phyloP scores from a whole-genome alignment of 768 basidiomycete genomes.

The Amanita exitialis region DNA sequence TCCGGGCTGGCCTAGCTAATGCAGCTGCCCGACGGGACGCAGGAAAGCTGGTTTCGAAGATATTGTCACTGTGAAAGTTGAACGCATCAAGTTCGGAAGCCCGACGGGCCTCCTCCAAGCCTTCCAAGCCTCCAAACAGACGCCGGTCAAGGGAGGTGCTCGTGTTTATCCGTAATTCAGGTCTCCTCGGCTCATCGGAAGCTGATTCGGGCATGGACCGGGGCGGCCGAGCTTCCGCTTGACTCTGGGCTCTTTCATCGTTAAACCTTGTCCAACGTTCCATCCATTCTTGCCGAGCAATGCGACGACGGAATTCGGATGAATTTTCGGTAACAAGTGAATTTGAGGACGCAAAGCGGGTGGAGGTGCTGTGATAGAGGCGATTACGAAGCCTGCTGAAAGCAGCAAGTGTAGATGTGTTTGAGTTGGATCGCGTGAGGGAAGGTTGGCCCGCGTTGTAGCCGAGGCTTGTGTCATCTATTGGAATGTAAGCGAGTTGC shows the following conservation, averaged over 20 bases:
- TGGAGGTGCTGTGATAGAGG: neutral
- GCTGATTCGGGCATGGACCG: neutral
- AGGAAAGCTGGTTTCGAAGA: neutral
- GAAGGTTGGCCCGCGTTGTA: neutral
- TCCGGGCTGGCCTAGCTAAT: neutral
- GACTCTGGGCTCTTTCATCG: neutral
- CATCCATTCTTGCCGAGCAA: slow-evolving; percentile 1
- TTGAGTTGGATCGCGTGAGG: slow-evolving; percentile 2
- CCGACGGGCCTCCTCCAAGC: slow-evolving; percentile 2
- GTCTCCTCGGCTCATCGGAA: neutral
- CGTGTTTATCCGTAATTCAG: neutral
- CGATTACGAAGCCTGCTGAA: slow-evolving; percentile 1
- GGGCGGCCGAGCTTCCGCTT: neutral
- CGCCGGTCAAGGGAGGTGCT: neutral
- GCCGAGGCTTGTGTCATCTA: neutral
- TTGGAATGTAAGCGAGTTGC: neutral
- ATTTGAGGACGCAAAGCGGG: slow-evolving; percentile 3
- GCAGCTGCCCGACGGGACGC: neutral
- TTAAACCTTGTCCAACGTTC: slow-evolving; percentile 2
- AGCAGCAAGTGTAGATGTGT: neutral
- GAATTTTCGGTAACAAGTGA: slow-evolving; percentile 6
- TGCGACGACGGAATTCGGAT: slow-evolving; percentile 1
- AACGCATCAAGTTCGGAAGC: neutral
- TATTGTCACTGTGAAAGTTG: neutral
- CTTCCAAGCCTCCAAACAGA: neutral